A percentile compares a stretch with the other conserved stretches of the same genome.
These are phyloP conservation scores for Coelastrella sp. DNA, from an alignment of 139 green algal genomes.

Conservation along the genomic window DNA sequence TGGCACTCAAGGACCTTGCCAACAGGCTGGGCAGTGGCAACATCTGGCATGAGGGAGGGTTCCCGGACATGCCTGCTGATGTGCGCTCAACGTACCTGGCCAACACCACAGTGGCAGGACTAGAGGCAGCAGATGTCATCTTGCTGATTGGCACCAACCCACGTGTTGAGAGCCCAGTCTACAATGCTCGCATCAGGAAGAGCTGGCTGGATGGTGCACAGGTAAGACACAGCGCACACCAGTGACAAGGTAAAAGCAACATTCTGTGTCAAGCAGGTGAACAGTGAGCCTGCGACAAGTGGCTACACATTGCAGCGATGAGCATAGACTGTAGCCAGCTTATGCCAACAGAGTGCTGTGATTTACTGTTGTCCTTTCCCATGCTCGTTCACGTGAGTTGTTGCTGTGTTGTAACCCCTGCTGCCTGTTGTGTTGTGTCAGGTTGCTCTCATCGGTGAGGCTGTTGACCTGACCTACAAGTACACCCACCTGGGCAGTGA, in stretches of 20 bases:
- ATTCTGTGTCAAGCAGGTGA: no score
- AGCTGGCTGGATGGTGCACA: slow-evolving; percentile 67
- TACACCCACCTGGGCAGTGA: slow-evolving; percentile 89
- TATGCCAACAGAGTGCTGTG: no score
- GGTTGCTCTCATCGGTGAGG: slow-evolving; percentile 84
- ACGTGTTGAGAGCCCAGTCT: slow-evolving; percentile 93
- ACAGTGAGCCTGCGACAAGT: no score
- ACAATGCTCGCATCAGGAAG: slow-evolving; percentile 94
- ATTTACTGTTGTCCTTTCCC: not conserved
- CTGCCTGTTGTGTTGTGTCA: slow-evolving; percentile 23
- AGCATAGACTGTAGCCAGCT: no score
- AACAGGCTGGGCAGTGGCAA: slow-evolving; percentile 84
- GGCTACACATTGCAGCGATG: no score
- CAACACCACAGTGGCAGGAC: slow-evolving; percentile 89
- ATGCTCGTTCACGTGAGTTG: not conserved
- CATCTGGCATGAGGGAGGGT: slow-evolving; percentile 73
- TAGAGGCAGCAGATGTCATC: slow-evolving; percentile 94
- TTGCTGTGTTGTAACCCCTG: not conserved
- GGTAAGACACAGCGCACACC: slow-evolving; percentile 23
- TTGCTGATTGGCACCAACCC: slow-evolving; percentile 96
- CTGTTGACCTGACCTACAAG: slow-evolving; percentile 94
- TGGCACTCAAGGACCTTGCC: slow-evolving; percentile 86
- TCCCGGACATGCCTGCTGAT: slow-evolving; percentile 80
- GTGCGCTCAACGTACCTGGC: slow-evolving; percentile 91
- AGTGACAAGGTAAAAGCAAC: no score